A percentile compares a stretch with the other conserved stretches of the same genome.
These are phyloP conservation scores for Saccharomyces jurei DNA, from an alignment of 805 yeast genomes.

Conservation along the genomic window DNA sequence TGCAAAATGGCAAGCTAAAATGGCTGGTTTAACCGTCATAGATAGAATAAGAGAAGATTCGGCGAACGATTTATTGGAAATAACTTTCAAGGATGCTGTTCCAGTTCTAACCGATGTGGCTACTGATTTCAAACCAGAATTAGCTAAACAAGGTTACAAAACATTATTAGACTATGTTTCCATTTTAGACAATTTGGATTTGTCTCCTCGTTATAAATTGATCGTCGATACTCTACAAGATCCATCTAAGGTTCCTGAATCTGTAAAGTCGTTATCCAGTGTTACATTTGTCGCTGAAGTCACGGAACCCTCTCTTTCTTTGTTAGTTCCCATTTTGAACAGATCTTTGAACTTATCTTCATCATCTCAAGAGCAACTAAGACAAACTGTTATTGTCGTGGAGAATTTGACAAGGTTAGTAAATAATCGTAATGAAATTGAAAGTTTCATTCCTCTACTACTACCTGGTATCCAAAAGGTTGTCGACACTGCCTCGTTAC, in stretches of 20 bases:
- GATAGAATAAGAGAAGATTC: conserved; percentile 71
- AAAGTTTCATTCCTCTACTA: conserved; percentile 73
- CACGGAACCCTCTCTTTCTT: conserved; percentile 87
- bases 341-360: conserved; percentile 78
- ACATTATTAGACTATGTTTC: conserved; percentile 64
- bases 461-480: conserved; percentile 91
- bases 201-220: conserved; percentile 73
- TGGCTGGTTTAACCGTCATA: conserved; percentile 65
- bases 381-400: conserved; percentile 93
- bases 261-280: conserved; percentile 81
- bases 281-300: conserved; percentile 98
- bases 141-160: conserved; percentile 75
- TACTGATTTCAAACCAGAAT: conserved; percentile 94
- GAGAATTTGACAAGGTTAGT: conserved; percentile 94
- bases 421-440: conserved; percentile 87
- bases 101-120: conserved; percentile 84
- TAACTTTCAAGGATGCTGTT: conserved; percentile 66
- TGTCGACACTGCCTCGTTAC: conserved; percentile 81
- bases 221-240: conserved; percentile 86
- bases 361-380: conserved; percentile 88
- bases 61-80: conserved; percentile 78
- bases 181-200: conserved; percentile 86
- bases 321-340: conserved; percentile 85
- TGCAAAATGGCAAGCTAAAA: conserved; percentile 89
- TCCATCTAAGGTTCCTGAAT: conserved; percentile 79